Evolutionary conservation across 2,329 filamentous ascomycete genomes (phyloP).

Genomic region (Ophiostoma sp.): DNA sequence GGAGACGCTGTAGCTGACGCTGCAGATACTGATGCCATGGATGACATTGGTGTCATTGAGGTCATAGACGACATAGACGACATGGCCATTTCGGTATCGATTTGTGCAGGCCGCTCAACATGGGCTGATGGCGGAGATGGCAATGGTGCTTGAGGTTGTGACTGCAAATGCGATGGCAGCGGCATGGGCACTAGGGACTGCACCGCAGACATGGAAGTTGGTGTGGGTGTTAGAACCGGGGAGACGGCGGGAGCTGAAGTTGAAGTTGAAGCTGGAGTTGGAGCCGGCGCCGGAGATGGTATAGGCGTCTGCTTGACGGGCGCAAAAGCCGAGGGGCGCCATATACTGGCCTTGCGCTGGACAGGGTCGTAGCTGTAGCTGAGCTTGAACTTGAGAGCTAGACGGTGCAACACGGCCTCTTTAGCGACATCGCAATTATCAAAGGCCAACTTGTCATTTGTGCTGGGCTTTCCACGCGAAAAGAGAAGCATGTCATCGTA

Average conservation of each 20-base stretch:
- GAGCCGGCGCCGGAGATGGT: conserved; percentile 8
- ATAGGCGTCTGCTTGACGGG: conserved; percentile 9
- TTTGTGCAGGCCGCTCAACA: neutral
- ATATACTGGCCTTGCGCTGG: conserved; percentile 29
- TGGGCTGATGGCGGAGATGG: conserved; percentile 2
- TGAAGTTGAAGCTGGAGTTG: neutral
- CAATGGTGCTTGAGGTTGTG: neutral
- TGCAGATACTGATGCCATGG: neutral
- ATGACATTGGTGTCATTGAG: neutral
- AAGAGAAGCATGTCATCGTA: conserved; percentile 32
- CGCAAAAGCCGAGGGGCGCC: conserved; percentile 21
- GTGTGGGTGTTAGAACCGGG: neutral
- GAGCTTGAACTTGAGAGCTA: conserved; percentile 32
- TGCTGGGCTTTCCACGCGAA: conserved; percentile 26
- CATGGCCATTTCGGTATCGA: conserved; percentile 14
- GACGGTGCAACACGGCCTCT: conserved; percentile 30
- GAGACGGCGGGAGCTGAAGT: neutral
- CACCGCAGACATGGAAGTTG: neutral
- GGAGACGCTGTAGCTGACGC: neutral
- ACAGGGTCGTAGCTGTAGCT: conserved; percentile 32
- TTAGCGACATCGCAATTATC: conserved; percentile 31
- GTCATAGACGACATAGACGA: neutral
- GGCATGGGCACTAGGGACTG: neutral
- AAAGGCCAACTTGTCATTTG: conserved; percentile 30
- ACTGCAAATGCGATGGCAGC: neutral